Base-by-base conservation (phyloP, 352 stramenopile species). In the Phytopythium delawarense region DNA sequence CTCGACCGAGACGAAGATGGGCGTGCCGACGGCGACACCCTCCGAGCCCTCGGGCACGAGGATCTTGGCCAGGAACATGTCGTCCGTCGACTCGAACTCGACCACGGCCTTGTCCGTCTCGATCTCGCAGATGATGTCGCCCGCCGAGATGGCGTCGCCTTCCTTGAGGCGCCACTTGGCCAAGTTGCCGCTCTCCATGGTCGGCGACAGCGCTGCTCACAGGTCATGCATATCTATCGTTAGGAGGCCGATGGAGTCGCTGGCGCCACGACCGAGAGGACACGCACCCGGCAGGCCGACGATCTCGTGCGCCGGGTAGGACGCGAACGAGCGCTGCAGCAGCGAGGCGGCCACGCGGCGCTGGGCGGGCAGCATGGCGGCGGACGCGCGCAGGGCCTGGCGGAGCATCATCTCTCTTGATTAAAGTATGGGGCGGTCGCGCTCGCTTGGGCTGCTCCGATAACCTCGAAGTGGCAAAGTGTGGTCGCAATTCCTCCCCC, bases 71-170 rank as follows among this genome's bases (percentile, higher is more conserved):
- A 99, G 70, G 61, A 97, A 91, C 72, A 92, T 90, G 60, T 99
- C 97, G 73, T 99, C 97, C 72, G 98, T 96, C 12, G 94, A 90
- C 76, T 99, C 97, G 72, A 98, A 99, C 76, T 99, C 97, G 51
- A 99, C 97, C n/a, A 97, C 96, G 15, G 97, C 97, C 84, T 99
- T 99, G 84, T 99, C 97, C 2, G 97, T 99, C 78, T 99, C 97
- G 61, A 99, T 97, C 65, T 98, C 85, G 74, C 93, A 98, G 60
- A 99, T 89, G 37, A 98, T 92, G 72, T 98, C 94, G 30, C 96
- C 96, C 0, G 96, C 89, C 25, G 65, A 75, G 74, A 99, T 98
- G 32, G 76, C 77, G 42, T 98, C 89, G 34, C 96, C 97, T 63
- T 98, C 92, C 74, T 97, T 95, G 59, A 85, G 61, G 69, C 92